These are phyloP conservation scores for Senecio squalidus DNA, from an alignment of 140 eudicot genomes.

Conservation along the genomic window DNA sequence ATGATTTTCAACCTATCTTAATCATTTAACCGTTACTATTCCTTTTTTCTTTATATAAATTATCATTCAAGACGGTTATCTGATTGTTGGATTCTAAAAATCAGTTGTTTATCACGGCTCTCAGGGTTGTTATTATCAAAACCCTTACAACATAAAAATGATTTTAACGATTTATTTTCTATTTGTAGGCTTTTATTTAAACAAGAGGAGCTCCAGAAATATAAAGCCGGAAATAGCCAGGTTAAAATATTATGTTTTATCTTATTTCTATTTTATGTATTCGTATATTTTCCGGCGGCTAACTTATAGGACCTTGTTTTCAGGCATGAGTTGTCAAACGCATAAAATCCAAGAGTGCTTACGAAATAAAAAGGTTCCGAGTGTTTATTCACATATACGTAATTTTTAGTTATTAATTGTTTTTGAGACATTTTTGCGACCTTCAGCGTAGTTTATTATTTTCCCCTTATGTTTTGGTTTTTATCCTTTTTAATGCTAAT, in stretches of 20 bases:
- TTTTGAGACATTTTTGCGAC: slow-evolving; percentile 3
- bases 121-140: too few relatives aligned
- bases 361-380: slow-evolving; percentile 11
- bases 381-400: slow-evolving; percentile 11
- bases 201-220: slow-evolving; percentile 75
- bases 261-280: background rate
- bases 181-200: slow-evolving; percentile 46
- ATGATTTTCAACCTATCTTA: too few relatives aligned
- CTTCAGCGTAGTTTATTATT: slow-evolving; percentile 6
- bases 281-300: background rate
- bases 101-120: too few relatives aligned
- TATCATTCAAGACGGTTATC: too few relatives aligned
- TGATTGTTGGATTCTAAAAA: too few relatives aligned
- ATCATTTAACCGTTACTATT: too few relatives aligned
- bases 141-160: background rate
- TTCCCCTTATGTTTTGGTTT: background rate
- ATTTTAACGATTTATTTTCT: background rate
- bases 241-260: slow-evolving; percentile 19
- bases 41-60: too few relatives aligned
- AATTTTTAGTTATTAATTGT: slow-evolving; percentile 22
- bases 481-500: background rate
- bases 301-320: slow-evolving; percentile 3
- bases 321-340: slow-evolving; percentile 31
- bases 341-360: slow-evolving; percentile 15
- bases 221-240: slow-evolving; percentile 51